phyloP scores from a whole-genome alignment of 768 basidiomycete genomes.

The Podaxis pistillaris region DNA sequence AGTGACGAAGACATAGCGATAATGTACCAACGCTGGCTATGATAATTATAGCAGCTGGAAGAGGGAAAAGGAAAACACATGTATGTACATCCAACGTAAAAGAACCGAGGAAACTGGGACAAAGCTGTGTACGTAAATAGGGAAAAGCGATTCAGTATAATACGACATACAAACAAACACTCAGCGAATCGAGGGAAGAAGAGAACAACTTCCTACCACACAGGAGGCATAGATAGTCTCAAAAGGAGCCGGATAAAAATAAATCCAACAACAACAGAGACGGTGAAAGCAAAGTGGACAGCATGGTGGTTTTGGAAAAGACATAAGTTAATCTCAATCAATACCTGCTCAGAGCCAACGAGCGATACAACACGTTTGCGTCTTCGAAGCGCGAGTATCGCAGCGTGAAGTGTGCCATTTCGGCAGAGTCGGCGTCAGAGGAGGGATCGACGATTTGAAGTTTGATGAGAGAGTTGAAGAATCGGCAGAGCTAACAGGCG shows the following conservation, averaged over 20 bases:
- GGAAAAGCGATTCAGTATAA: neutral
- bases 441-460: conserved; percentile 58
- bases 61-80: neutral
- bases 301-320: neutral
- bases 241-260: neutral
- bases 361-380: conserved; percentile 69
- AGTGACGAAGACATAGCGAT: conserved; percentile 5
- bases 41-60: conserved; percentile 1
- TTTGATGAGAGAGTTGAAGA: conserved; percentile 71
- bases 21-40: conserved; percentile 1
- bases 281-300: neutral
- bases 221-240: neutral
- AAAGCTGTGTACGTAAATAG: neutral
- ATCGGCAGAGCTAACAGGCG: conserved; percentile 62
- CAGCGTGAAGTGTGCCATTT: conserved; percentile 77
- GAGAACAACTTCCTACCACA: neutral
- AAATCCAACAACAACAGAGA: neutral
- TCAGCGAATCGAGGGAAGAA: neutral
- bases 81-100: neutral
- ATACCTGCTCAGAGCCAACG: conserved; percentile 48
- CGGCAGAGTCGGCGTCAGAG: conserved; percentile 68
- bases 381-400: conserved; percentile 74
- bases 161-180: neutral
- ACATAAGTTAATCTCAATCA: conserved; percentile 19
- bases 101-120: neutral